phyloP scores from a whole-genome alignment of 148 eudicot genomes.

The Persicaria maculosa region DNA sequence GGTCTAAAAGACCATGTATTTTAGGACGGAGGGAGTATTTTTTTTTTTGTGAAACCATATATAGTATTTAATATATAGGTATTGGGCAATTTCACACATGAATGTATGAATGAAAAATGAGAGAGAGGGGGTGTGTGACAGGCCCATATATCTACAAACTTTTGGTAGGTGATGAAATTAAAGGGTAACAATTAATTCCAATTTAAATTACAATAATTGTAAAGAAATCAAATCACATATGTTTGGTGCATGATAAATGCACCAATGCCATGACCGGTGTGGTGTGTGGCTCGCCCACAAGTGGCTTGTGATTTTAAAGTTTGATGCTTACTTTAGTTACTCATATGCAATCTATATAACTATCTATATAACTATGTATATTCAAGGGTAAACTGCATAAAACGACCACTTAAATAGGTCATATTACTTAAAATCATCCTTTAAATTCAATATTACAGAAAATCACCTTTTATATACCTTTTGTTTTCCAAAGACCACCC shows the following conservation, averaged over 20 bases:
- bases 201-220: not conserved
- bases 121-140: not conserved
- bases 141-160: not conserved
- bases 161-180: not conserved
- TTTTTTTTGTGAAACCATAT: too few species aligned
- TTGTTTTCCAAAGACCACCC: too few species aligned
- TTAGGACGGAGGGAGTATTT: too few species aligned
- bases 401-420: too few species aligned
- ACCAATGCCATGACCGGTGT: constrained; percentile 4
- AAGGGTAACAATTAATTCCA: not conserved
- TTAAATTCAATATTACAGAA: too few species aligned
- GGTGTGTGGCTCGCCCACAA: not conserved
- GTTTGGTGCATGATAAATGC: constrained; percentile 7
- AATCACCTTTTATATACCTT: too few species aligned
- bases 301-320: not conserved
- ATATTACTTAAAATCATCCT: too few species aligned
- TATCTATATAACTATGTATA: too few species aligned
- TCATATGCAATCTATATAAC: not conserved
- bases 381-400: too few species aligned
- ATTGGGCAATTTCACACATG: not conserved
- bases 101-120: not conserved
- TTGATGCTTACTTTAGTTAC: constrained; percentile 5
- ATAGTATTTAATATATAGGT: too few species aligned
- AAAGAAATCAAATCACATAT: not conserved
- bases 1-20: too few species aligned